Percentiles rank a stretch among this genome's conserved stretches.
Evolutionary conservation across 2,329 filamentous ascomycete genomes (phyloP).

Genomic region (Aspergillus sp.): DNA sequence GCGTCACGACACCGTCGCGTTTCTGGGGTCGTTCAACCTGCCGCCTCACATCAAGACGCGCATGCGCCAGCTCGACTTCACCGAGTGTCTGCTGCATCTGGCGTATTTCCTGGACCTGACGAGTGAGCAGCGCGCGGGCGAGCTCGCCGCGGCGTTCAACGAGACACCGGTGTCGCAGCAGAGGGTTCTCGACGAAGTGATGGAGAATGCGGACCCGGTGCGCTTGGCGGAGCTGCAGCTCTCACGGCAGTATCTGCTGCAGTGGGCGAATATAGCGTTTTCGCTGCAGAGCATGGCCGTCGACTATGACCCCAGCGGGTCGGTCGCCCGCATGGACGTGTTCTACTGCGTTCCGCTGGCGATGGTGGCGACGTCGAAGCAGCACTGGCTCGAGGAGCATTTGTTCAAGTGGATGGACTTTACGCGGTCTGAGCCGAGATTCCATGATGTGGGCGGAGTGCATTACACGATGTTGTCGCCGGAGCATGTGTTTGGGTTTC

Average conservation of each 20-base stretch:
- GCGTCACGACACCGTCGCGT: conserved; percentile 38
- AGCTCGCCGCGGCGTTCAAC: not conserved
- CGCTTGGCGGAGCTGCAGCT: conserved; percentile 20
- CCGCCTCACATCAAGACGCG: conserved; percentile 49
- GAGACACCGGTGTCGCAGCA: conserved; percentile 7
- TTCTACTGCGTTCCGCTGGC: conserved; percentile 40
- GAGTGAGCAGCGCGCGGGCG: conserved; percentile 21
- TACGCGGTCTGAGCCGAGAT: conserved; percentile 19
- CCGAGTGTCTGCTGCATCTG: conserved; percentile 41
- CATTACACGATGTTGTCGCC: conserved; percentile 43
- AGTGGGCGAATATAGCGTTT: conserved; percentile 7
- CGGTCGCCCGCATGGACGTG: conserved; percentile 39
- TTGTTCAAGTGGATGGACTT: conserved; percentile 39
- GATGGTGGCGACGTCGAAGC: conserved; percentile 20
- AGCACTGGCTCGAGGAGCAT: conserved; percentile 16
- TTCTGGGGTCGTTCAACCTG: conserved; percentile 48
- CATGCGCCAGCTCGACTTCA: conserved; percentile 43
- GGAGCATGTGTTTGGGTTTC: conserved; percentile 35
- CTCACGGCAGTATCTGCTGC: conserved; percentile 19
- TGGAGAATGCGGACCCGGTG: conserved; percentile 4
- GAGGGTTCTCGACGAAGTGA: conserved; percentile 11
- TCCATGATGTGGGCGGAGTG: conserved; percentile 36
- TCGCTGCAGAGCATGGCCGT: conserved; percentile 37
- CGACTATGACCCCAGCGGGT: conserved; percentile 45
- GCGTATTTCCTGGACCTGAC: conserved; percentile 43